These are phyloP conservation scores for Tausonia pullulans DNA, from an alignment of 1,284 basidiomycete species.

Conservation along the genomic window DNA sequence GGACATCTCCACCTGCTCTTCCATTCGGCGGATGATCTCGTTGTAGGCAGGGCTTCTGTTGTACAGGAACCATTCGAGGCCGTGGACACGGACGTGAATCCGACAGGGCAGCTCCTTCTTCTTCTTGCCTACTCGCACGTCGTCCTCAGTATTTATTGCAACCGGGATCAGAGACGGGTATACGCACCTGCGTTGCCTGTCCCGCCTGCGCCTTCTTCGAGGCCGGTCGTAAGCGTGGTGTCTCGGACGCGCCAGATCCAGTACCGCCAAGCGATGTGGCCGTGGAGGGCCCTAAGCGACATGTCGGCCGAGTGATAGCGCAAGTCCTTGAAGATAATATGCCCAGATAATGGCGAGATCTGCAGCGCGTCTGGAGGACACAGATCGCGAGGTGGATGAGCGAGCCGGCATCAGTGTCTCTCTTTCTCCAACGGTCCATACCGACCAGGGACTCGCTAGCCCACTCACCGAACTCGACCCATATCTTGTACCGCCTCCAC, in stretches of 20 bases:
- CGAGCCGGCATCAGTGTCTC: not conserved
- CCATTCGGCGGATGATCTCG: constrained; percentile 54
- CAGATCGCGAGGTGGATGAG: not conserved
- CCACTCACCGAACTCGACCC: constrained; percentile 59
- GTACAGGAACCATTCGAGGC: constrained; percentile 81
- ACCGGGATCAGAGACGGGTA: not conserved
- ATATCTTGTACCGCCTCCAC: constrained; percentile 59
- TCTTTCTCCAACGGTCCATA: not conserved
- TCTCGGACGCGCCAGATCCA: constrained; percentile 65
- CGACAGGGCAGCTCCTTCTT: constrained; percentile 50
- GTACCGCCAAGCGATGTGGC: constrained; percentile 78
- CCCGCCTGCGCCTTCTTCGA: too few relatives aligned
- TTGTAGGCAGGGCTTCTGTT: constrained; percentile 81
- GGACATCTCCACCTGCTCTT: constrained; percentile 6
- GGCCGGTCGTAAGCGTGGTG: too few relatives aligned
- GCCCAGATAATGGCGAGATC: constrained; percentile 73
- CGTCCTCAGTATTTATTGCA: constrained; percentile 23
- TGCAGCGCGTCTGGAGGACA: constrained; percentile 60
- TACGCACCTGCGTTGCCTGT: too few relatives aligned
- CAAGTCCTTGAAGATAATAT: constrained; percentile 73
- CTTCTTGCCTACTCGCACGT: constrained; percentile 13
- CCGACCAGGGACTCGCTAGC: constrained; percentile 8
- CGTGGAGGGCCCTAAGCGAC: constrained; percentile 67
- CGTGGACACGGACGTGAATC: constrained; percentile 62
- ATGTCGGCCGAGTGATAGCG: constrained; percentile 83